Base-by-base conservation (phyloP, 305 asterid species). In the Caryopteris hybrid region DNA sequence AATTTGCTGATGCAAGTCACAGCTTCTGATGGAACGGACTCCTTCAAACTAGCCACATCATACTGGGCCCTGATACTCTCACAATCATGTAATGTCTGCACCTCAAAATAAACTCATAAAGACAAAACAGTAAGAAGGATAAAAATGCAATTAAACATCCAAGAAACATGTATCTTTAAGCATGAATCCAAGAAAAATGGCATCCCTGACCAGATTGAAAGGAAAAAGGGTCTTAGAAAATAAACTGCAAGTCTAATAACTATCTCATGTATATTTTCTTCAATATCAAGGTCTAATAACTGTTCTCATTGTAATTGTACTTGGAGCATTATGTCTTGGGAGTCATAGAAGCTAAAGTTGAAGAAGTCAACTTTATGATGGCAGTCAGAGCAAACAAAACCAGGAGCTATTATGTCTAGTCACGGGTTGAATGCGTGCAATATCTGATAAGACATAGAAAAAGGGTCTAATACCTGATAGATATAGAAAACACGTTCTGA, bases 371-470 rank as follows among this genome's bases (percentile, higher is more conserved):
- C n/a, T n/a, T n/a, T n/a, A n/a, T n/a, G n/a, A n/a, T n/a, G n/a
- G n/a, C n/a, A n/a, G 69, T 58, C 57, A 22, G 34, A 71, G 17
- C 45, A 68, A 50, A 59, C 54, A 61, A 58, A 53, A 42, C 27
- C 18, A 41, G 53, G 39, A 55, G 3, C 27, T 59, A 39, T 41
- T 13, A 29, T 42, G 64, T 39, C 39, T 34, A 68, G 50, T 33
- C 66, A 71, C 2, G 36, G 67, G 42, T 27, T 48, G 60, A 60
- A 52, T 56, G 58, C 25, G 60, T 39, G 57, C 8, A 11, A 36
- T 75, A 91, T 98, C 98, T 95, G 97, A 78, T 85, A n/a, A 95
- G 66, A 95, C 88, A 78, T 95, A 95, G 81, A 74, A 95, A 73
- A 85, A n/a, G 58, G 23, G 60, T 39, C 57, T 7, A 11, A 36